Percentiles rank a stretch among this genome's conserved stretches.
Conservation (phyloP, 106 monocot species). For the Platanthera zijinensis region DNA sequence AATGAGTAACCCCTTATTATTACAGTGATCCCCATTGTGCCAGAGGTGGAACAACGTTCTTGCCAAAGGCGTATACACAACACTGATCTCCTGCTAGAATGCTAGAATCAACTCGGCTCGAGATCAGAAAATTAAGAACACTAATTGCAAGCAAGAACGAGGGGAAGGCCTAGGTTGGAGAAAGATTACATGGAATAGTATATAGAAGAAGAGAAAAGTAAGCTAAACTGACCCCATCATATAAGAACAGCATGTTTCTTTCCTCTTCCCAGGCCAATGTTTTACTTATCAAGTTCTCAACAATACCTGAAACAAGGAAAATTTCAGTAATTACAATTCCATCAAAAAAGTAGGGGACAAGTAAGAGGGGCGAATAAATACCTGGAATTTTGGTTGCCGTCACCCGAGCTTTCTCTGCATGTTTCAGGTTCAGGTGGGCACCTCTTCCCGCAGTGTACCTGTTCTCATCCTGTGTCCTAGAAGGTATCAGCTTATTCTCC, state of each 20-base stretch:
- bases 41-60: too few species aligned
- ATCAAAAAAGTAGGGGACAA: not conserved
- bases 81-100: too few species aligned
- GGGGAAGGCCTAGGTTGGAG: not conserved
- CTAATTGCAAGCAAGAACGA: not conserved
- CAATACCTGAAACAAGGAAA: constrained; percentile 14
- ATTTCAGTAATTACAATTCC: not conserved
- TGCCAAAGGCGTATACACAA: too few species aligned
- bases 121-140: not conserved
- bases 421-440: constrained; percentile 80
- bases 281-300: constrained; percentile 19
- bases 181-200: not conserved
- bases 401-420: constrained; percentile 85
- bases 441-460: constrained; percentile 69
- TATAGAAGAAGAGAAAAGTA: not conserved
- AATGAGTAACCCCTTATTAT: too few species aligned
- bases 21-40: too few species aligned
- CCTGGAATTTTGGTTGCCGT: constrained; percentile 73
- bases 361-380: not conserved
- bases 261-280: constrained; percentile 21
- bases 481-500: not conserved
- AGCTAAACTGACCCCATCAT: constrained; percentile 23
- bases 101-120: too few species aligned
- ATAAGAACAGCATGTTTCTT: constrained; percentile 14
- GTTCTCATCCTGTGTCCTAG: constrained; percentile 48